Evolutionary conservation across 2,329 filamentous ascomycete species (phyloP).

Genomic region (Passalora sequoiae): DNA sequence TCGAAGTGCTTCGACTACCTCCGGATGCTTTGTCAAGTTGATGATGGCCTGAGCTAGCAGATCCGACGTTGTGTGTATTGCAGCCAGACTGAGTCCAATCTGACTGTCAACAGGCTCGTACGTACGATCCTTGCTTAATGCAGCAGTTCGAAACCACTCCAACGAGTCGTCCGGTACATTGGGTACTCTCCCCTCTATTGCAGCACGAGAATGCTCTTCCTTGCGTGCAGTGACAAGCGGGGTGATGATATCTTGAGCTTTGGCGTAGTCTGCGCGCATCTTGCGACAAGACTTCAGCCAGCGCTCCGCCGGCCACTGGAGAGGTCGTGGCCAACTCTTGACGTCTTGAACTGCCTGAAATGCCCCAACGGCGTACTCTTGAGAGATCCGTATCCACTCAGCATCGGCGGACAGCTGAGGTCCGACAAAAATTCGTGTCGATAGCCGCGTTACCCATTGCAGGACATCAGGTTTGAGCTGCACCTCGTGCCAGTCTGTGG

Average conservation of each 20-base stretch:
- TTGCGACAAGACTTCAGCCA: slow-evolving; percentile 35
- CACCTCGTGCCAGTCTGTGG: slow-evolving; percentile 17
- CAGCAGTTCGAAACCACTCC: slow-evolving; percentile 26
- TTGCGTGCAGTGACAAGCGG: slow-evolving; percentile 29
- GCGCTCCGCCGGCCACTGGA: slow-evolving; percentile 33
- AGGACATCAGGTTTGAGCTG: slow-evolving; percentile 27
- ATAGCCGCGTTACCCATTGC: slow-evolving; percentile 37
- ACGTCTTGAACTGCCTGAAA: slow-evolving; percentile 32
- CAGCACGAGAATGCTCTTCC: slow-evolving; percentile 11
- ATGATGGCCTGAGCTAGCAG: slow-evolving; percentile 23
- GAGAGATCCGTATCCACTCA: slow-evolving; percentile 37
- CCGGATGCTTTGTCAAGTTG: slow-evolving; percentile 24
- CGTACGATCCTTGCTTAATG: slow-evolving; percentile 15
- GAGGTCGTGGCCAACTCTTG: slow-evolving; percentile 33
- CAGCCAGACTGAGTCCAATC: slow-evolving; percentile 22
- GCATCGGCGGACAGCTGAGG: slow-evolving; percentile 35
- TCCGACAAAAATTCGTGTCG: slow-evolving; percentile 40
- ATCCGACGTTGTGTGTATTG: slow-evolving; percentile 31
- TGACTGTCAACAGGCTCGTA: slow-evolving; percentile 21
- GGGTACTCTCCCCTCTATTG: slow-evolving; percentile 15
- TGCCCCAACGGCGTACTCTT: slow-evolving; percentile 36
- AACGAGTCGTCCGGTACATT: slow-evolving; percentile 25
- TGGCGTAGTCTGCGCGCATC: slow-evolving; percentile 31
- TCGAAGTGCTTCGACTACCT: slow-evolving; percentile 21
- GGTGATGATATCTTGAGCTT: slow-evolving; percentile 33